Conservation (phyloP, 1,284 basidiomycete genomes). For the Phellinidium pouzarii region DNA sequence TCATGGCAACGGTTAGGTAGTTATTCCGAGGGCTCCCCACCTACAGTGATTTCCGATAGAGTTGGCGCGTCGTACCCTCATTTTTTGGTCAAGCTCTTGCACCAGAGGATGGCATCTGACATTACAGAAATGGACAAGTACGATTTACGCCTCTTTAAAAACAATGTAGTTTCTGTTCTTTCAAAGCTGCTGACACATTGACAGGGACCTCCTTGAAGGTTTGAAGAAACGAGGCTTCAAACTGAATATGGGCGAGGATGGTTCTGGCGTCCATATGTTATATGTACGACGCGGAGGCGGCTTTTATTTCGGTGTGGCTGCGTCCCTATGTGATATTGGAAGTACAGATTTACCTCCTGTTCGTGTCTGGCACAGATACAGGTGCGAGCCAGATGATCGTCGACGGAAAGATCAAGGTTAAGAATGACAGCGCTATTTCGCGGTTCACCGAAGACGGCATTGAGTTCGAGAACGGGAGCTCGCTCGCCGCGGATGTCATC, state of each 20-base stretch:
- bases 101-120: conserved; percentile 23
- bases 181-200: not conserved
- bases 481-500: conserved; percentile 20
- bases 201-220: conserved; percentile 26
- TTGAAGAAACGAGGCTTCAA: conserved; percentile 33
- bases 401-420: conserved; percentile 29
- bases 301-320: conserved; percentile 29
- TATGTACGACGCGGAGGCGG: conserved; percentile 31
- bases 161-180: not conserved
- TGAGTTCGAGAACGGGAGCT: conserved; percentile 19
- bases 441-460: conserved; percentile 18
- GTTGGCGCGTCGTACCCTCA: conserved; percentile 46
- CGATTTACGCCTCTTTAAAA: too few species aligned
- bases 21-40: conserved; percentile 39
- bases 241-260: conserved; percentile 30
- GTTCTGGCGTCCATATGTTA: conserved; percentile 30
- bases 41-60: conserved; percentile 46
- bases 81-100: conserved; percentile 30
- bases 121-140: conserved; percentile 19
- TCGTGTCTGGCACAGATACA: conserved; percentile 21
- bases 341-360: too few species aligned
- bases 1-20: conserved; percentile 29
- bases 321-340: not conserved
- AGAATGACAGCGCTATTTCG: conserved; percentile 15
- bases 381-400: conserved; percentile 31